Evolutionary conservation across 352 stramenopile species (phyloP).

Genomic region (Globisporangium radiosum): DNA sequence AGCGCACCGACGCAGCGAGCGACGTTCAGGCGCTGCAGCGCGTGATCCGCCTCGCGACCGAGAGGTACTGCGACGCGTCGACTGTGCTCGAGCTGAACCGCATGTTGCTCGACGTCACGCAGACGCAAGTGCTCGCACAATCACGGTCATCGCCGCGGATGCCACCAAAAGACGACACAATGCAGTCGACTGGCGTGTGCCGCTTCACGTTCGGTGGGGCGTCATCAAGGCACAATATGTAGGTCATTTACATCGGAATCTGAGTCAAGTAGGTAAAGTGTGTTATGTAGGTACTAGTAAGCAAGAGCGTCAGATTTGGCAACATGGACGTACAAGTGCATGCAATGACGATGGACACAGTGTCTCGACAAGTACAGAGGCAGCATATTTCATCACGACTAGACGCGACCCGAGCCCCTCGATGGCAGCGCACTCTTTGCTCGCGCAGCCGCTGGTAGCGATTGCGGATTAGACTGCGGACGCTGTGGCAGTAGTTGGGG

Average conservation of each 20-base stretch:
- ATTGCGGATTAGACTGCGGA: background rate
- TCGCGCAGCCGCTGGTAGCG: background rate
- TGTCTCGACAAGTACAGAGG: too few species aligned
- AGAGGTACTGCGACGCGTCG: conserved; percentile 56
- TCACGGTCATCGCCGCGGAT: background rate
- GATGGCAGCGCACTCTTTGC: background rate
- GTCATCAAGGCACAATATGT: conserved; percentile 24
- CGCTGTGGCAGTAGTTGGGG: conserved; percentile 3
- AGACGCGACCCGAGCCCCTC: too few species aligned
- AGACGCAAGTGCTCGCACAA: conserved; percentile 5
- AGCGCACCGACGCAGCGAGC: conserved; percentile 19
- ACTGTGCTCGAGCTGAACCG: conserved; percentile 53
- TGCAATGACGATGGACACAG: background rate
- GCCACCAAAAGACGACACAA: conserved; percentile 5
- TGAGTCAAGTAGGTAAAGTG: too few species aligned
- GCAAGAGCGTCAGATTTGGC: background rate
- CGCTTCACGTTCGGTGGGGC: conserved; percentile 41
- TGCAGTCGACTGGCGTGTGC: conserved; percentile 31
- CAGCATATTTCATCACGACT: too few species aligned
- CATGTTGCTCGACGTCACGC: conserved; percentile 38
- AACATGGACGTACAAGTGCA: background rate
- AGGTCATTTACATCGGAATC: background rate
- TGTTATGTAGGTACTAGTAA: conserved; percentile 1
- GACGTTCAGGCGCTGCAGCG: conserved; percentile 56
- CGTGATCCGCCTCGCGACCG: conserved; percentile 48